Base-by-base conservation (phyloP, 108 stramenopile species). In the Nitzschia putrida region DNA sequence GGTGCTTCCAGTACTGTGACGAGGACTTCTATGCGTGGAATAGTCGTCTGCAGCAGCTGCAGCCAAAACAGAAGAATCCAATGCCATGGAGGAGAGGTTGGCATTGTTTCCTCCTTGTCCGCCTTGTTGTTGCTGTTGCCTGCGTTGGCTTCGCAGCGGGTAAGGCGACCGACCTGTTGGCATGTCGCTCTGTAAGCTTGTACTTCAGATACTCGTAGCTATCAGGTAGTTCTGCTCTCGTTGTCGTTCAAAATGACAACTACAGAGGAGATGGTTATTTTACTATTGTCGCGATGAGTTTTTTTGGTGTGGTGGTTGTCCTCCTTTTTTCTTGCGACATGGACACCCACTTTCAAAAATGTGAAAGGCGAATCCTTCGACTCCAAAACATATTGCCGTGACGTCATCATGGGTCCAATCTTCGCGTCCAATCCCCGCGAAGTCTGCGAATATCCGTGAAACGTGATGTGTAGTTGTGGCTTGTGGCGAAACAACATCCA, bases 91-190 rank as follows among this genome's bases (percentile, higher is more conserved):
- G 18, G 43, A 26, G 37, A 43, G 38, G 57, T 43, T 24, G 39
- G 29, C 29, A 34, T 34, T 34, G 29, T 34, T 34, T 34, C 29
- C 29, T 34, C 29, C 29, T 50, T n/a, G 57, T 18, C 23, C 23
- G 57, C 40, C 0, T 61, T 51, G 18, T 39, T 54, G 50, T 41
- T 39, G 38, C 12, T 71, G 74, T 22, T 45, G 68, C 21, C 77
- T 60, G 9, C 78, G 49, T 13, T 68, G 73, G 64, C 69, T 74
- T 8, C 74, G 68, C 9, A 52, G 61, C 12, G 73, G 73, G 66
- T 73, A 79, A 20, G 78, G 78, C 1, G 78, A 79, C 34, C 78
- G 43, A 44, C 67, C 67, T 16, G 74, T 45, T 11, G 58, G 38
- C 58, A 59, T 59, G 38, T 49, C 18, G 3, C 47, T 34, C 1